A percentile compares a stretch with the other conserved stretches of the same genome.
phyloP scores from a whole-genome alignment of 1,284 basidiomycete genomes.

The Leccinum laetum region DNA sequence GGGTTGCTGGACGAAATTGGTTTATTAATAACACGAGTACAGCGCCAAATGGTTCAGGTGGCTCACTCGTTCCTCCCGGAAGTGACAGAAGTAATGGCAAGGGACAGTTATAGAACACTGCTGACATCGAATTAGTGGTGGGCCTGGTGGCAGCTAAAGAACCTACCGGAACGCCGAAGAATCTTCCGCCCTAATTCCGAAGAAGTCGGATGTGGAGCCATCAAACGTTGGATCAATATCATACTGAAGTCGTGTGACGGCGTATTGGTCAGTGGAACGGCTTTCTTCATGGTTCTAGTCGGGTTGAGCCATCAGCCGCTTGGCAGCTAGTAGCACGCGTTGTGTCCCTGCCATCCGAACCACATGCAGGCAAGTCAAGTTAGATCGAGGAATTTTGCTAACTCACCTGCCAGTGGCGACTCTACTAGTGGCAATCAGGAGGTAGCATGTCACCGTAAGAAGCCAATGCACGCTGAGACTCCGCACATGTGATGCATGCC shows the following conservation, averaged over 20 bases:
- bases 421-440: background rate
- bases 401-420: background rate
- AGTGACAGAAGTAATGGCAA: background rate
- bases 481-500: background rate
- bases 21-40: background rate
- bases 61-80: background rate
- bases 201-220: background rate
- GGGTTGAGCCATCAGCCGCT: background rate
- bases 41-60: background rate
- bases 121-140: background rate
- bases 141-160: background rate
- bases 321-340: background rate
- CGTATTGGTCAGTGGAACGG: background rate
- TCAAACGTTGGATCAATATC: constrained; percentile 1
- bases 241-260: background rate
- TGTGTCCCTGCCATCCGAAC: background rate
- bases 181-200: background rate
- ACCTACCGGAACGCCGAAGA: background rate
- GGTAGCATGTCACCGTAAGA: background rate
- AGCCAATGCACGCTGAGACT: background rate
- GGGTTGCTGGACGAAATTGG: background rate
- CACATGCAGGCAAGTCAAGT: background rate
- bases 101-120: background rate
- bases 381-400: background rate
- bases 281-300: background rate